These are phyloP conservation scores for Tolypocladium endophyticum DNA, from an alignment of 2,329 filamentous ascomycete genomes.

Conservation along the genomic window DNA sequence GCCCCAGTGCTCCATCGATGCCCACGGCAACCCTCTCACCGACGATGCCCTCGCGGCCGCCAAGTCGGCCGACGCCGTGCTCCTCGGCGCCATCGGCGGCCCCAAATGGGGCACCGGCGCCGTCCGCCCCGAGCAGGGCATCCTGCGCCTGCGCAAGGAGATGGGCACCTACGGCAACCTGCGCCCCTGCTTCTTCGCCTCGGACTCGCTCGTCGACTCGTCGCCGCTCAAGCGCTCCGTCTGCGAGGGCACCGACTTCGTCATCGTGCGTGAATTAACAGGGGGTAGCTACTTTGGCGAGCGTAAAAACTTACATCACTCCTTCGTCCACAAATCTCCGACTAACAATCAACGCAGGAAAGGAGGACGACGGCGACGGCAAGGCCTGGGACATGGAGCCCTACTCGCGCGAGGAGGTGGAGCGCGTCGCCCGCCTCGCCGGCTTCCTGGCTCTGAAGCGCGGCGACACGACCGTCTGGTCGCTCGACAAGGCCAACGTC, in stretches of 20 bases:
- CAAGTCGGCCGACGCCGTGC: slow-evolving; percentile 77
- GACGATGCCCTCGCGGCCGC: slow-evolving; percentile 74
- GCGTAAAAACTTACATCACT: slow-evolving; percentile 43
- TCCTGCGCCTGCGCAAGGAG: slow-evolving; percentile 85
- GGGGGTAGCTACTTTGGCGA: slow-evolving; percentile 95
- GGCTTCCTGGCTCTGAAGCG: slow-evolving; percentile 70
- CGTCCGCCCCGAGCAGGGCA: slow-evolving; percentile 85
- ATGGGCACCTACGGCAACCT: slow-evolving; percentile 93
- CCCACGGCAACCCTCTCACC: slow-evolving; percentile 66
- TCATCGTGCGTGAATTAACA: slow-evolving; percentile 84
- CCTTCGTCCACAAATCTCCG: too few species aligned
- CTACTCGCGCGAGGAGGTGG: slow-evolving; percentile 76
- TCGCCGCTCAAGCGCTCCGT: slow-evolving; percentile 82
- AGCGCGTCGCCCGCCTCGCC: slow-evolving; percentile 75
- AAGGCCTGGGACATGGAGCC: slow-evolving; percentile 76
- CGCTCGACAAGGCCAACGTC: slow-evolving; percentile 93
- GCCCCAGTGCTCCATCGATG: slow-evolving; percentile 74
- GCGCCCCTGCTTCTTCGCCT: slow-evolving; percentile 90
- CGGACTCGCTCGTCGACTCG: slow-evolving; percentile 69
- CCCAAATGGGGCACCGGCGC: slow-evolving; percentile 88
- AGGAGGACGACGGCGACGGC: slow-evolving; percentile 57
- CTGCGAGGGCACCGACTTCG: slow-evolving; percentile 81
- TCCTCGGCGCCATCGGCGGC: slow-evolving; percentile 91
- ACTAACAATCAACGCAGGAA: too few species aligned
- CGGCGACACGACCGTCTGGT: slow-evolving; percentile 62